Evolutionary conservation across 768 basidiomycete species (phyloP).

Genomic region (Megacollybia marginata): DNA sequence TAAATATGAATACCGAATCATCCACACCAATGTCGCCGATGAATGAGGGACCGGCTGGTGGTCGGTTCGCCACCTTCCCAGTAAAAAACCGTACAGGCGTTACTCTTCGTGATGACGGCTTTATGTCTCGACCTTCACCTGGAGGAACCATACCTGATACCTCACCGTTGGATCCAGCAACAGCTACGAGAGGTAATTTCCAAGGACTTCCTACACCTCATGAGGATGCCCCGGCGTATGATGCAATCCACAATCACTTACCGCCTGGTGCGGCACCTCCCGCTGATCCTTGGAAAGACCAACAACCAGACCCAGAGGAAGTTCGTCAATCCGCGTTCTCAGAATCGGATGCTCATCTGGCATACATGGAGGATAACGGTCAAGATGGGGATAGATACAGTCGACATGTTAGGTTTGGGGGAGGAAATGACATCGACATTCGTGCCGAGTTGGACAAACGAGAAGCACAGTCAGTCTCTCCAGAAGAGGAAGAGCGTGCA

Average conservation of each 20-base stretch:
- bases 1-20: constrained; percentile 5
- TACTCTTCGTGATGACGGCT: constrained; percentile 21
- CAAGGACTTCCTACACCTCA: neutral
- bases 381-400: constrained; percentile 31
- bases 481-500: constrained; percentile 42
- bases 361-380: constrained; percentile 29
- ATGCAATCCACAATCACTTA: constrained; percentile 18
- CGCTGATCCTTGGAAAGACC: constrained; percentile 2
- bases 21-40: constrained; percentile 14
- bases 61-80: constrained; percentile 66
- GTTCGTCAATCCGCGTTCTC: constrained; percentile 10
- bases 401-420: constrained; percentile 30
- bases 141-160: no score
- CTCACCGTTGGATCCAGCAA: no score
- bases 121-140: neutral
- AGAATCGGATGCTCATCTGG: constrained; percentile 27
- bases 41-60: constrained; percentile 22
- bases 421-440: constrained; percentile 15
- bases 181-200: no score
- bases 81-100: constrained; percentile 30
- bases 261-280: constrained; percentile 36
- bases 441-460: neutral
- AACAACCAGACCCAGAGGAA: no score
- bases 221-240: constrained; percentile 25
- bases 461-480: neutral